phyloP scores from a whole-genome alignment of 352 stramenopile genomes.

The Phytophthora meadii region DNA sequence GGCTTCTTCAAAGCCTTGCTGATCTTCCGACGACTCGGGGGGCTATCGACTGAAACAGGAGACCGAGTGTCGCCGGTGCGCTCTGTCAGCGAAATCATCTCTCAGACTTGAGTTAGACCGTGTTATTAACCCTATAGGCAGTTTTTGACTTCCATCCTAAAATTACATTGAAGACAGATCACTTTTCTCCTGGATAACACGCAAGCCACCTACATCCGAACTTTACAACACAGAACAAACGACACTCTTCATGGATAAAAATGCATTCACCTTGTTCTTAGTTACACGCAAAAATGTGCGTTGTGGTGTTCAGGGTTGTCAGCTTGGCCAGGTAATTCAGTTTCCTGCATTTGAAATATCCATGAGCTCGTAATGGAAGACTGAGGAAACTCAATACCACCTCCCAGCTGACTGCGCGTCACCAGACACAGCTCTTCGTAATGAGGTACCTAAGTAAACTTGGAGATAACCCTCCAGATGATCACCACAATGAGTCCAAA shows the following conservation, averaged over 20 bases:
- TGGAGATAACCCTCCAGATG: slow-evolving; percentile 74
- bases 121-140: neutral
- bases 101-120: neutral
- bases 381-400: neutral
- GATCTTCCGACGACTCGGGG: slow-evolving; percentile 18
- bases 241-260: slow-evolving; percentile 19
- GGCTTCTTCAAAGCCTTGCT: slow-evolving; percentile 33
- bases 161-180: slow-evolving; percentile 16
- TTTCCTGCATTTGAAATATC: slow-evolving; percentile 2
- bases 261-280: slow-evolving; percentile 42
- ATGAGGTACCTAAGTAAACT: slow-evolving; percentile 50
- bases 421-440: slow-evolving; percentile 1
- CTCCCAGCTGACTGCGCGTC: neutral
- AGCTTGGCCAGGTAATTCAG: neutral
- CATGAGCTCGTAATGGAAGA: neutral
- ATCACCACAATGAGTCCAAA: slow-evolving; percentile 73
- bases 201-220: slow-evolving; percentile 1
- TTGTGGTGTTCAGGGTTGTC: slow-evolving; percentile 23
- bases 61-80: slow-evolving; percentile 10
- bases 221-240: neutral
- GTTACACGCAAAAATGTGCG: slow-evolving; percentile 46
- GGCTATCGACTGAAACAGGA: slow-evolving; percentile 18
- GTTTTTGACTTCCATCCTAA: slow-evolving; percentile 18
- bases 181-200: neutral
- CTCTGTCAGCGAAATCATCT: slow-evolving; percentile 24